Evolutionary conservation across 2,329 filamentous ascomycete genomes (phyloP).

Genomic region (Salinomyces thailandicus): DNA sequence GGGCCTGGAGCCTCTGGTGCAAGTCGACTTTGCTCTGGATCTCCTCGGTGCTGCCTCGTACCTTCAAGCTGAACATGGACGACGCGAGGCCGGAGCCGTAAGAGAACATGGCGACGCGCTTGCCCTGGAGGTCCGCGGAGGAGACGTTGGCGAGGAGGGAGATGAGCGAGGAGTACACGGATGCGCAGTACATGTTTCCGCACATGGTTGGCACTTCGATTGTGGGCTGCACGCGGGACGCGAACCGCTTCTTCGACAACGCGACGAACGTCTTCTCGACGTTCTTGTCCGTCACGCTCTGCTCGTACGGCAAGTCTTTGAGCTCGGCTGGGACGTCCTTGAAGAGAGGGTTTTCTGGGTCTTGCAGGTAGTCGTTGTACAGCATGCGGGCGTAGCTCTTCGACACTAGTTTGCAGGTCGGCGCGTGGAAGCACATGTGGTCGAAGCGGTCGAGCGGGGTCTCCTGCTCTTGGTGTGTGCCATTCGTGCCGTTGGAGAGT

Average conservation of each 20-base stretch:
- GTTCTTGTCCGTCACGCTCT: slow-evolving; percentile 41
- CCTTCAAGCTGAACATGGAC: slow-evolving; percentile 41
- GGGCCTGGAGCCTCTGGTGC: slow-evolving; percentile 34
- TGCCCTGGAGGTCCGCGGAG: slow-evolving; percentile 37
- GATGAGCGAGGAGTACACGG: slow-evolving; percentile 41
- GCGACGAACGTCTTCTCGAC: slow-evolving; percentile 45
- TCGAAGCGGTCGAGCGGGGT: slow-evolving; percentile 43
- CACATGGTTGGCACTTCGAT: slow-evolving; percentile 43
- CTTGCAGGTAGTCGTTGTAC: slow-evolving; percentile 42
- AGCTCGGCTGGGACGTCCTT: slow-evolving; percentile 41
- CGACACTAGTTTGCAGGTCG: slow-evolving; percentile 45
- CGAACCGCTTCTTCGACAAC: slow-evolving; percentile 43
- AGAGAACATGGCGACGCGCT: slow-evolving; percentile 43
- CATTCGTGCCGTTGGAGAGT: slow-evolving; percentile 30
- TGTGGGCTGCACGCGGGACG: slow-evolving; percentile 38
- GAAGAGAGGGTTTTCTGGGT: slow-evolving; percentile 40
- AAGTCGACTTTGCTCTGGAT: slow-evolving; percentile 39
- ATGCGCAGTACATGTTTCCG: slow-evolving; percentile 47
- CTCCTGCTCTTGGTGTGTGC: slow-evolving; percentile 31
- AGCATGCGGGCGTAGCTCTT: slow-evolving; percentile 44
- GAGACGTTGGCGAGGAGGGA: slow-evolving; percentile 38
- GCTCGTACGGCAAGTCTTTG: slow-evolving; percentile 35
- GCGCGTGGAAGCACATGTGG: slow-evolving; percentile 46
- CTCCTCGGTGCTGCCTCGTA: slow-evolving; percentile 37
- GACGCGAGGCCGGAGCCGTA: slow-evolving; percentile 43